Conservation (phyloP, 1,139 yeast genomes). For the Saccharomyces hybrid region DNA sequence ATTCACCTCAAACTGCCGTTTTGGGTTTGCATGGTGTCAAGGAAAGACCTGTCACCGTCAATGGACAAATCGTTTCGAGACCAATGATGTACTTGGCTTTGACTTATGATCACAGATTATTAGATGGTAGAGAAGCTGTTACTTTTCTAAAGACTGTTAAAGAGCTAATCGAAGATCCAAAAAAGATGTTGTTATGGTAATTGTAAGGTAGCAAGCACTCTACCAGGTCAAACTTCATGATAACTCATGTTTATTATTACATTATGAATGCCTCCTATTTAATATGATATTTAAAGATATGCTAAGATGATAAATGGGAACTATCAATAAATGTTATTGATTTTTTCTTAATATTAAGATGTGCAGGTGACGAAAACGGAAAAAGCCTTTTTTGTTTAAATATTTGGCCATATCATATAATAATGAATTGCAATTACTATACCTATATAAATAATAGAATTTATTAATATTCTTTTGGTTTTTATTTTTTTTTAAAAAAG, state of each 20-base stretch:
- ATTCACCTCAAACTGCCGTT: conserved; percentile 97
- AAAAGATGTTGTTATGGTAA: conserved; percentile 84
- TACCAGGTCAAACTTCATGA: not conserved
- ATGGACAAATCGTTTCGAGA: conserved; percentile 92
- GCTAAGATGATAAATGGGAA: not conserved
- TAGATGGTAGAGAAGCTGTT: conserved; percentile 99
- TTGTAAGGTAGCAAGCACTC: not conserved
- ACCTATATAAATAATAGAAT: not conserved
- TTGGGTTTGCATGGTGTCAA: conserved; percentile 96
- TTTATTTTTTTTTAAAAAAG: not conserved
- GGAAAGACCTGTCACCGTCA: conserved; percentile 94
- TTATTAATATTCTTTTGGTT: not conserved
- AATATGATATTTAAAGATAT: not conserved
- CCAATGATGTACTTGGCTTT: conserved; percentile 99
- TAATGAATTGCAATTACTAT: not conserved
- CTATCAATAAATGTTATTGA: not conserved
- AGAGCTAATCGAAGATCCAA: conserved; percentile 97
- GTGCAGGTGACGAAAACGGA: not conserved
- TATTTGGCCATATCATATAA: not conserved
- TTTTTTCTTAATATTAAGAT: not conserved
- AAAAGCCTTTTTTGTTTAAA: not conserved
- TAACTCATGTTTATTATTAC: not conserved
- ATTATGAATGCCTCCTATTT: not conserved
- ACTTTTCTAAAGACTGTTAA: conserved; percentile 91
- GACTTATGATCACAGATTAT: conserved; percentile 95